Percentiles rank a stretch among this genome's conserved stretches.
phyloP scores from a whole-genome alignment of 176 grass and related monocot species.

The Oropetium thomaeum region DNA sequence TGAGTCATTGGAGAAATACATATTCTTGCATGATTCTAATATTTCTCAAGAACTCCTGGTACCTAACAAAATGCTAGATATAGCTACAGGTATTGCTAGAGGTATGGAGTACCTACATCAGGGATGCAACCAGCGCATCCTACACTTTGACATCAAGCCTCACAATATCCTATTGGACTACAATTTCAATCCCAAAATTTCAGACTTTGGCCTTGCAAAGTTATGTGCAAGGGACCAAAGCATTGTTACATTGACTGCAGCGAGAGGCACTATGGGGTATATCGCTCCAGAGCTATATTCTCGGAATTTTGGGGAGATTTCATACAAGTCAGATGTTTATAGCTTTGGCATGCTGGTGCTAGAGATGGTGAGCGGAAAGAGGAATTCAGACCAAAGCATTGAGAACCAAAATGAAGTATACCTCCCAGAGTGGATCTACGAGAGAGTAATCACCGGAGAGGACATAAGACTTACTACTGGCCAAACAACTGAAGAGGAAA shows the following conservation, averaged over 20 bases:
- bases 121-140: slow-evolving; percentile 58
- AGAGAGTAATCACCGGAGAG: background rate
- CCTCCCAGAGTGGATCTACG: slow-evolving; percentile 49
- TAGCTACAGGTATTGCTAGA: slow-evolving; percentile 40
- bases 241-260: slow-evolving; percentile 37
- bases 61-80: slow-evolving; percentile 25
- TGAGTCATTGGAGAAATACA: slow-evolving; percentile 47
- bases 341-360: slow-evolving; percentile 48
- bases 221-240: slow-evolving; percentile 63
- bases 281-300: slow-evolving; percentile 50
- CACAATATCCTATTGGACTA: slow-evolving; percentile 56
- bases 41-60: background rate
- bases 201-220: slow-evolving; percentile 68
- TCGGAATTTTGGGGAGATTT: slow-evolving; percentile 32
- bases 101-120: slow-evolving; percentile 73
- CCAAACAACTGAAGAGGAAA: slow-evolving; percentile 8
- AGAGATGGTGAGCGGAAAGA: slow-evolving; percentile 57
- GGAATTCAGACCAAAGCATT: slow-evolving; percentile 47
- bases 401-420: slow-evolving; percentile 26
- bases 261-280: slow-evolving; percentile 51
- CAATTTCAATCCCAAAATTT: slow-evolving; percentile 53
- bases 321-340: slow-evolving; percentile 56
- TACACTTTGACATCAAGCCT: slow-evolving; percentile 76
- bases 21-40: background rate
- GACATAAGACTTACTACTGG: background rate